Conservation (phyloP, 2,329 filamentous ascomycete genomes). For the Lanzia echinophila region DNA sequence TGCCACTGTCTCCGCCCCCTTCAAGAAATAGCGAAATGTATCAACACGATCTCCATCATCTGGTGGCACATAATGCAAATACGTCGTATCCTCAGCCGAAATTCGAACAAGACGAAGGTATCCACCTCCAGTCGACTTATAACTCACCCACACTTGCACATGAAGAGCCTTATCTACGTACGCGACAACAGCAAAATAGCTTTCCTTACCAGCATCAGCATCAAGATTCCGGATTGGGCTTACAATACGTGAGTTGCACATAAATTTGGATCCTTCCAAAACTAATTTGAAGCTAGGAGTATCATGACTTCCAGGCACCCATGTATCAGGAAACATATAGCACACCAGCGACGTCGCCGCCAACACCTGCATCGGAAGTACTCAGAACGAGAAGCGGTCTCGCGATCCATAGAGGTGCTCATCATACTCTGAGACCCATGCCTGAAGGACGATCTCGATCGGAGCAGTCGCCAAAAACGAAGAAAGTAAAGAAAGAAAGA, state of each 20-base stretch:
- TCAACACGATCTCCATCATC: conserved; percentile 37
- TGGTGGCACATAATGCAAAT: conserved; percentile 39
- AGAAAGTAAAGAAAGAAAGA: conserved; percentile 33
- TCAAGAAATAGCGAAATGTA: conserved; percentile 34
- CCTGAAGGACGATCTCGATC: conserved; percentile 21
- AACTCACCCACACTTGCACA: conserved; percentile 21
- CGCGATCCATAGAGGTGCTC: conserved; percentile 16
- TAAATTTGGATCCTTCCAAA: conserved; percentile 10
- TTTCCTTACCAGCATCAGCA: conserved; percentile 26
- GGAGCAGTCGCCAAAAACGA: conserved; percentile 29
- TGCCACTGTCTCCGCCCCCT: conserved; percentile 33
- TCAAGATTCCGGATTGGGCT: conserved; percentile 20
- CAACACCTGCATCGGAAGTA: conserved; percentile 36
- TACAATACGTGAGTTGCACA: conserved; percentile 23
- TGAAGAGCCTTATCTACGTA: conserved; percentile 17
- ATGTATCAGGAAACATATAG: conserved; percentile 36
- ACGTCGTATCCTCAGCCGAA: conserved; percentile 24
- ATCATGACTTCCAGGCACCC: conserved; percentile 13
- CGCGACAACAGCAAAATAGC: conserved; percentile 15
- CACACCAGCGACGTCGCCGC: conserved; percentile 48
- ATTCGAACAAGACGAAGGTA: conserved; percentile 21
- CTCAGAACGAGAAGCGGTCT: conserved; percentile 27
- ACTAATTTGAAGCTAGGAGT: conserved; percentile 19
- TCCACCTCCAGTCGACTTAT: conserved; percentile 24
- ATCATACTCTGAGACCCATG: conserved; percentile 23